phyloP scores from a whole-genome alignment of 148 eudicot species.

The Chenopodium berlandieri region DNA sequence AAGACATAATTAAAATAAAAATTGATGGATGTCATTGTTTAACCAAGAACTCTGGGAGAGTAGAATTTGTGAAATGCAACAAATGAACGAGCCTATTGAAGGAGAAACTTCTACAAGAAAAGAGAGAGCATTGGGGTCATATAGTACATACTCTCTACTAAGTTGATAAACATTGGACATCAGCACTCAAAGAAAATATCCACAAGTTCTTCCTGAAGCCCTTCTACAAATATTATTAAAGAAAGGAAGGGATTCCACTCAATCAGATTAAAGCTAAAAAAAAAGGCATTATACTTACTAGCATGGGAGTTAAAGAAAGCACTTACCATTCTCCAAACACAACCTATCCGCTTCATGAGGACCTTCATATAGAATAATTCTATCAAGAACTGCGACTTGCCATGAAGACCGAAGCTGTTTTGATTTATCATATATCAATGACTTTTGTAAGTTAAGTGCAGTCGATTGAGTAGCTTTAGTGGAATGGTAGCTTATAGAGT shows the following conservation, averaged over 20 bases:
- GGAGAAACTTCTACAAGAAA: background rate
- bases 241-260: background rate
- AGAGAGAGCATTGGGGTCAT: background rate
- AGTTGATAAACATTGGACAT: background rate
- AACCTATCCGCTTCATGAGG: slow-evolving; percentile 79
- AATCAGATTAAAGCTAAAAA: slow-evolving; percentile 10
- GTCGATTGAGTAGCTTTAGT: slow-evolving; percentile 22
- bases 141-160: background rate
- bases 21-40: no score
- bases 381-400: slow-evolving; percentile 84
- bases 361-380: slow-evolving; percentile 73
- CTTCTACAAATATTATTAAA: background rate
- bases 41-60: background rate
- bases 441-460: slow-evolving; percentile 26
- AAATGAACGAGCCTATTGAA: background rate
- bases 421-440: slow-evolving; percentile 25
- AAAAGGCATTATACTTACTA: background rate
- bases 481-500: slow-evolving; percentile 46
- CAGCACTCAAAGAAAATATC: background rate
- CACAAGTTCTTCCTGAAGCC: background rate
- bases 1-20: no score
- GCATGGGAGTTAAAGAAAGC: slow-evolving; percentile 1
- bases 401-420: slow-evolving; percentile 59
- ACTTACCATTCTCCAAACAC: slow-evolving; percentile 83
- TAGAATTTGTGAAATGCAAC: background rate